Evolutionary conservation across 805 yeast species (phyloP), one percentile per base, ranked within the genome.

Genomic region (Wickerhamiella siamensis): DNA sequence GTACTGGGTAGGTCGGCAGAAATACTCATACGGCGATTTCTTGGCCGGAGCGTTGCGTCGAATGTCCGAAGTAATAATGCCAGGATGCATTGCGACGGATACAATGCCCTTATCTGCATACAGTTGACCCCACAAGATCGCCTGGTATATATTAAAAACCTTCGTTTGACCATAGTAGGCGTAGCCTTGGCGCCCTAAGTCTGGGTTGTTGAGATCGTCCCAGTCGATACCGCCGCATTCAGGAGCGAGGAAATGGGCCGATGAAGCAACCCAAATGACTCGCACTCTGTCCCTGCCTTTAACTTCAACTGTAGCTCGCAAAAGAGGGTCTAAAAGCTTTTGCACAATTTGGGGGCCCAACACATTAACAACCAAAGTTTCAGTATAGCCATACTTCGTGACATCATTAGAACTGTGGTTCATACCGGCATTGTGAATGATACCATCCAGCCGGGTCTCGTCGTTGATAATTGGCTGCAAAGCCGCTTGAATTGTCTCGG

Each of bases 311-410:
- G 72, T 58, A 14, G 55, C 48, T 18, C 59, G 42, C 18, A 72
- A 44, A 2, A 67, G 42, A 4, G 67, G 67, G 22, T 38, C 39
- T 17, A 53, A 31, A 24, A 41, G 38, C 40, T 57, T 55, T 44
- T 69, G 65, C 18, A 72, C 52, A 18, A 70, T 49, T 35, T 62
- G 67, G 24, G 69, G 71, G 3, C 70, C 73, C 6, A 73, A 45
- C 5, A 53, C 65, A 49, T 71, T 72, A 41, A 70, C 60, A 40
- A 66, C 70, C 19, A 64, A 41, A 39, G 70, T 73, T 41, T 60
- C 65, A 3, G 29, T 15, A 2, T n/a, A n/a, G 4, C 31, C 31
- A 31, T 31, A 31, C 18, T 24, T 22, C 4, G 38, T 6, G 16
- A 48, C 39, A 6, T 33, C 31, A 4, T 45, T 47, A 6, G 12